phyloP scores from a whole-genome alignment of 2,329 filamentous ascomycete species.

The Myotisia sp. region DNA sequence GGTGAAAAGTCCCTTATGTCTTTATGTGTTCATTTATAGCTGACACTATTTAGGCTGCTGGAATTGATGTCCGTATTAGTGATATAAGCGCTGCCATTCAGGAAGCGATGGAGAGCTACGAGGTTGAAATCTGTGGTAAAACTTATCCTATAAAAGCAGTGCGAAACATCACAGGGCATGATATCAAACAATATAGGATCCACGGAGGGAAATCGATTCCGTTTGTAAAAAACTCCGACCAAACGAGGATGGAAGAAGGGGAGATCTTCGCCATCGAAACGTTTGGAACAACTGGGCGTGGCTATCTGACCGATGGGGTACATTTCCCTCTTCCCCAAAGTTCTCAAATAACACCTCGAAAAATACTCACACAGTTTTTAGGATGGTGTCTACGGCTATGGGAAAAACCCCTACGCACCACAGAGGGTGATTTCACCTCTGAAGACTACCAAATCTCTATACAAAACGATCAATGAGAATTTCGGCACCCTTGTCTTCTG shows the following conservation, averaged over 20 bases:
- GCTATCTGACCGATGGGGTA: slow-evolving; percentile 36
- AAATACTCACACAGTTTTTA: too few species aligned
- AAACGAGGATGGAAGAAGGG: slow-evolving; percentile 44
- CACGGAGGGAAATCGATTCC: slow-evolving; percentile 44
- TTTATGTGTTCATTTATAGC: slow-evolving; percentile 1
- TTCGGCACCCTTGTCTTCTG: slow-evolving; percentile 50
- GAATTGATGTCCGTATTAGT: slow-evolving; percentile 40
- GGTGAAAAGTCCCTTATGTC: slow-evolving; percentile 16
- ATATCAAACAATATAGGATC: slow-evolving; percentile 41
- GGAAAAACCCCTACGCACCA: slow-evolving; percentile 27
- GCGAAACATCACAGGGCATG: slow-evolving; percentile 41
- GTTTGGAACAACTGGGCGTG: slow-evolving; percentile 42
- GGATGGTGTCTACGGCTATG: slow-evolving; percentile 41
- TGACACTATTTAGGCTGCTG: slow-evolving; percentile 29
- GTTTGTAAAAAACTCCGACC: slow-evolving; percentile 30
- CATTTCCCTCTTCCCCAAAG: slow-evolving; percentile 10
- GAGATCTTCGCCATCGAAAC: slow-evolving; percentile 47
- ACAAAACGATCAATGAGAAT: slow-evolving; percentile 46
- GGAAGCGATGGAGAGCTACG: slow-evolving; percentile 49
- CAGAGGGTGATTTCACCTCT: slow-evolving; percentile 30
- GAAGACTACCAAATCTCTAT: slow-evolving; percentile 41
- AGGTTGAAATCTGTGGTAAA: slow-evolving; percentile 41
- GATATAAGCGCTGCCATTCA: slow-evolving; percentile 46
- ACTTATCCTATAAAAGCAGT: slow-evolving; percentile 40
- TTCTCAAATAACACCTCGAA: too few species aligned